Base-by-base conservation (phyloP, 192 early-diverging fungal genomes). In the Entomortierella chlamydospora region DNA sequence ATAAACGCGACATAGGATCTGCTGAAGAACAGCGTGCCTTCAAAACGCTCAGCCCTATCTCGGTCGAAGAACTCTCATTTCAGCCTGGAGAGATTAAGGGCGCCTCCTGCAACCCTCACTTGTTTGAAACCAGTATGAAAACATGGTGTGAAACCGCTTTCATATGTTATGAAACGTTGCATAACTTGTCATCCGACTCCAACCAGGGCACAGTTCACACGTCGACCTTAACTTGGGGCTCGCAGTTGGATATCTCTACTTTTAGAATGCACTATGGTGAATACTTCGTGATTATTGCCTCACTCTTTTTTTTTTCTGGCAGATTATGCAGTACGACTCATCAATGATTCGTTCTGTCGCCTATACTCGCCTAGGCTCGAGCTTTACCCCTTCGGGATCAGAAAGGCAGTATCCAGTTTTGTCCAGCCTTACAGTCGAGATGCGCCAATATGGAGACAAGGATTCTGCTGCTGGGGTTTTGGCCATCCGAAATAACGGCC, bases 381-480 rank as follows among this genome's bases (percentile, higher is more conserved):
- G 17, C 4, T 78, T 63, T n/a, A 34, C 22, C 0, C 42, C 67
- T 8, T n/a, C 22, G 6, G 15, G 26, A 9, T 13, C 30, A 41
- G 34, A 0, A 1, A 41, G 39, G 2, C 34, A 10, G 2, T 37
- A 30, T 29, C 73, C 66, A 2, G 61, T 70, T 0, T 67, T 52
- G 1, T 78, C 73, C 8, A 57, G 73, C 28, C 34, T 68, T 28
- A 78, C 67, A 34, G 73, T 69, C 2, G 55, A 78, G 30, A 78
- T 78, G 66, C 61, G 73, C 12, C 49, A 69, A 26, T 78, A 78
- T 45, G 73, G 73, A 41, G 73, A 78, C 25, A 78, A 68, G 12
- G 73, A 68, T 3, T 69, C 73, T 20, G 73, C 73, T 3, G 54
- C 60, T 11, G 64, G 64, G 42, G 43, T 78, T 8, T 50, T 78